Evolutionary conservation across 2,329 filamentous ascomycete species (phyloP), one percentile per base, ranked within the genome.

Genomic region (Colletotrichum sp.): DNA sequence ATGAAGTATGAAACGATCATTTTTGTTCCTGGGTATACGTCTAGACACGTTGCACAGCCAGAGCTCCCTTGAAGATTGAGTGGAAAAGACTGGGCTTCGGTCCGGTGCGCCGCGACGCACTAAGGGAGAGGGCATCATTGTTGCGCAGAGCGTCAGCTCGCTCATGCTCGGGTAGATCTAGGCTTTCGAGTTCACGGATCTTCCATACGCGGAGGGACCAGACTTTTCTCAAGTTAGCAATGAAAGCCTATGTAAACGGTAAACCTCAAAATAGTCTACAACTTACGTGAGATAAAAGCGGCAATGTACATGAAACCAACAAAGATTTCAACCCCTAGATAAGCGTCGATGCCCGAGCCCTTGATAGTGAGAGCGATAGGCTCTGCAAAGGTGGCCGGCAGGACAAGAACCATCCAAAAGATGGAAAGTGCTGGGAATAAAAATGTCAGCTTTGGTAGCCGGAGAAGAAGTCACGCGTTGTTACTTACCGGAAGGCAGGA

Each of bases 371-470:
- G 81, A 4, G 88, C 92, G 76, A 93, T 93, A 3, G 90, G 89
- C 76, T 92, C 90, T 47, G 90, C 88, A 76, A 92, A 95, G 0
- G 93, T 94, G 15, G 90, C 90, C 1, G 94, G 94, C 12, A 95
- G 80, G 7, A 93, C 90, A 18, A 96, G 87, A 8, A 91, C 86
- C 31, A 96, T 79, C 94, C 94, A 96, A 24, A 91, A 89, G 21
- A 96, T 86, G 67, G 91, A 94, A 51, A 96, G 82, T 0, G 85
- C 89, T 78, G 62, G n/a, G 29, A 24, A 7, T 6, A 3, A 1
- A 29, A 24, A 47, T 16, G 36, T 68, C 12, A 68, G 66, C 12
- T 33, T 6, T 6, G 18, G 8, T 7, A 2, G 1, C 4, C 7
- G 1, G 18, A 11, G 13, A 15, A 54, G 24, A 5, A 24, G 7